Evolutionary conservation across 2,329 filamentous ascomycete genomes (phyloP).

Genomic region (Lojkania enalia): DNA sequence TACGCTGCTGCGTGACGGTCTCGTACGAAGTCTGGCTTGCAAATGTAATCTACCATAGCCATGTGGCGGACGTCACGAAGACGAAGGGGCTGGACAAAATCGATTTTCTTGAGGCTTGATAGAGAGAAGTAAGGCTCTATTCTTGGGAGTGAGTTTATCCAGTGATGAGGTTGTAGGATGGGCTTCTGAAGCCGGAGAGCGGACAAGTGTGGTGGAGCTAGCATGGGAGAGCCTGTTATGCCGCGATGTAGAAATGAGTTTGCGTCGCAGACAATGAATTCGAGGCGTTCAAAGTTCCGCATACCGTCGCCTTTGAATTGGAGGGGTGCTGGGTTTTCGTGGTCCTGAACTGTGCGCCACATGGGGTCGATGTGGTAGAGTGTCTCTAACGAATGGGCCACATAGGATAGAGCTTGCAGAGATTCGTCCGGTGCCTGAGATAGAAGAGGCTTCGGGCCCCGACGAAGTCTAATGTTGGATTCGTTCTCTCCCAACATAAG

Average conservation of each 20-base stretch:
- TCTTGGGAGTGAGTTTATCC: no score
- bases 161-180: constrained; percentile 10
- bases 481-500: constrained; percentile 42
- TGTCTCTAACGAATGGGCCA: constrained; percentile 37
- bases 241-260: constrained; percentile 35
- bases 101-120: constrained; percentile 30
- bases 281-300: constrained; percentile 36
- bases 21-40: constrained; percentile 25
- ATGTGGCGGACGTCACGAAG: constrained; percentile 11
- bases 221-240: constrained; percentile 25
- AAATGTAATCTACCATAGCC: constrained; percentile 24
- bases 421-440: constrained; percentile 20
- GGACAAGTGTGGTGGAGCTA: constrained; percentile 34
- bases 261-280: constrained; percentile 33
- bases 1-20: constrained; percentile 33
- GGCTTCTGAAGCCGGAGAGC: constrained; percentile 33
- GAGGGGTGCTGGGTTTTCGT: constrained; percentile 20
- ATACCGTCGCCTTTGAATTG: constrained; percentile 29
- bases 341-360: constrained; percentile 19
- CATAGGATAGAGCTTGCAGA: constrained; percentile 29
- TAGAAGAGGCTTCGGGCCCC: constrained; percentile 18
- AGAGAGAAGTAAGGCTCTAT: constrained; percentile 29
- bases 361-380: constrained; percentile 33
- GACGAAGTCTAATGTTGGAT: constrained; percentile 22
- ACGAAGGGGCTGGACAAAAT: constrained; percentile 28